Base-by-base conservation (phyloP, 352 stramenopile genomes). In the Phytophthora podocarpi region DNA sequence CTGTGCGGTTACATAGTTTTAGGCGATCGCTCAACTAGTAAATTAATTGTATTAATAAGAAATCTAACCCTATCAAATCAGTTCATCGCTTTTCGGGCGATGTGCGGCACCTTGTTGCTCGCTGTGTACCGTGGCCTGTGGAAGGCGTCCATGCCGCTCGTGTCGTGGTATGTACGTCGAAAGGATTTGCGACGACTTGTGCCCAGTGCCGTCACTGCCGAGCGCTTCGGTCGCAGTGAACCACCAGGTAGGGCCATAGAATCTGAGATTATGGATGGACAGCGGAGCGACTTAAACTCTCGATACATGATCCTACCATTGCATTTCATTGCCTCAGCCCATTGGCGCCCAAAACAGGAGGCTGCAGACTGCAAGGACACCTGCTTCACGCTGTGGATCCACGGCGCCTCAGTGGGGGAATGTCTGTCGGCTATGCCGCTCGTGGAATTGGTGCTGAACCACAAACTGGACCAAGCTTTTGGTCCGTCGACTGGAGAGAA, bases 341-440 rank as follows among this genome's bases (percentile, higher is more conserved):
- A 67, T 49, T 78, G 74, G 63, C 50, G 26, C 23, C 50, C 51
- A 27, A 31, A 66, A 27, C 8, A 26, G 8, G 15, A 26, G 1
- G n/a, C 5, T 37, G 18, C 24, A 36, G 34, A 9, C 2, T 18
- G 0, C 1, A 52, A 32, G 10, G 48, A 31, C 36, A 28, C 48
- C 1, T 58, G 15, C 9, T 74, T 80, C n/a, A 85, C 70, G 7
- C 34, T 88, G 15, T 93, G 84, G 84, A 86, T 93, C 63, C 84
- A 93, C 46, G 80, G 80, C 13, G 84, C 84, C 10, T 93, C 84
- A 0, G 80, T 91, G 23, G 84, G 84, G 9, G 84, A 93, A 59
- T 90, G 80, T 51, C 57, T 93, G 26, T 90, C 80, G 6, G 81
- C 68, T 32, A 59, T 93, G 20, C 81, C 84, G 6, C 42, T 93